A percentile compares a stretch with the other conserved stretches of the same genome.
Evolutionary conservation across 257 asterid genomes (phyloP).

Genomic region (Euphrasia confusa): DNA sequence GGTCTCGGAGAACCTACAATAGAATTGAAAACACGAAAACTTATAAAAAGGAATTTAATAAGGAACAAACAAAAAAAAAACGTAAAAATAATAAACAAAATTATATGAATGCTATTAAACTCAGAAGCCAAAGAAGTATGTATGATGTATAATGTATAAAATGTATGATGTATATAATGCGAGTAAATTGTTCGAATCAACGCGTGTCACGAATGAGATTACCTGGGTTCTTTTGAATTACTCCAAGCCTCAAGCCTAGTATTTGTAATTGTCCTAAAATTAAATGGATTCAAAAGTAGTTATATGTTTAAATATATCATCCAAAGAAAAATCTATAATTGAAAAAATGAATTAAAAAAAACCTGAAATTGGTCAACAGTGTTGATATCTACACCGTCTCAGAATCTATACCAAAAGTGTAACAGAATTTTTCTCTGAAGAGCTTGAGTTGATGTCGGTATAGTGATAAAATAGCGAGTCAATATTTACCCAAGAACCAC

Average conservation of each 20-base stretch:
- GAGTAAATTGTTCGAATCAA: too few species aligned
- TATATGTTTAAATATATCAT: neutral
- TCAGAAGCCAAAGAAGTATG: too few species aligned
- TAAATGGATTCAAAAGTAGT: neutral
- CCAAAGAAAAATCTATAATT: too few species aligned
- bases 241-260: neutral
- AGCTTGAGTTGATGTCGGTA: constrained; percentile 80
- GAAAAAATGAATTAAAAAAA: neutral
- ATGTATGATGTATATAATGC: too few species aligned
- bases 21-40: too few species aligned
- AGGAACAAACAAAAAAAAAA: too few species aligned
- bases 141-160: too few species aligned
- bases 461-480: constrained; percentile 89
- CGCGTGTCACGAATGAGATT: too few species aligned
- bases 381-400: constrained; percentile 81
- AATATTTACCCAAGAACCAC: constrained; percentile 76
- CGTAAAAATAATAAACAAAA: too few species aligned
- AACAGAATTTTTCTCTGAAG: constrained; percentile 54
- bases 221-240: neutral
- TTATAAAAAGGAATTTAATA: too few species aligned
- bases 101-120: too few species aligned
- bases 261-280: neutral
- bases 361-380: constrained; percentile 98
- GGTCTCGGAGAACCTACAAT: too few species aligned
- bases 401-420: constrained; percentile 70